Base-by-base conservation (phyloP, 257 asterid species). In the Avicennia marina region DNA sequence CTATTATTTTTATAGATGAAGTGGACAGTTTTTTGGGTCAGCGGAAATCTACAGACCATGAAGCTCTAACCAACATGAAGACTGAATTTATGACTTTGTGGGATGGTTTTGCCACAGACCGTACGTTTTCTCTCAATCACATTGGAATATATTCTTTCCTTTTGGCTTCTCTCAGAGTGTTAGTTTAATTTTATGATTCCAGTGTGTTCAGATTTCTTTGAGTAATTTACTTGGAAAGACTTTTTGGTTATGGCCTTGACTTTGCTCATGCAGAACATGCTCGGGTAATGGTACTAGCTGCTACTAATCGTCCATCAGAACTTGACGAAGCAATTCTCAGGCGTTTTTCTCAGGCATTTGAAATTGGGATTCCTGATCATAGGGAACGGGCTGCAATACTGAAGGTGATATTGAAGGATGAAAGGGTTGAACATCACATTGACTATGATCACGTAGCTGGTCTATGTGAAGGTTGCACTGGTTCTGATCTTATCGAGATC, bases 41-140 rank as follows among this genome's bases (percentile, higher is more conserved):
- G 73, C 93, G 97, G 32, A 89, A 81, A 77, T 53, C 84, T 54
- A 56, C 80, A 17, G 97, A 89, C 74, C 86, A 86, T 58, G 95
- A 86, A 74, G 89, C 94, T 42, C 69, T 84, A 49, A 80, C 87
- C 33, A 86, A 81, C 75, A 86, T 89, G 95, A 89, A 89, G 69
- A 89, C 97, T 40, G 97, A 89, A 62, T 86, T 89, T 72, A 89
- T 89, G 97, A 84, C 97, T 62, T 53, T 89, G 73, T 89, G 97
- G 97, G 97, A 89, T 80, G 97, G 97, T 73, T 86, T 89, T 76
- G 83, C 94, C 57, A 89, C 97, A 33, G 94, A 89, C 58, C 81
- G 95, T 89, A 74, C 72, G 97, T 81, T 60, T 42, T 64, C 58
- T 33, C 11, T 15, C 20, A 25, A 46, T 51, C 57, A 29, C 65